Evolutionary conservation across 768 basidiomycete species (phyloP).

Genomic region (Sporobolomyces pararoseus): DNA sequence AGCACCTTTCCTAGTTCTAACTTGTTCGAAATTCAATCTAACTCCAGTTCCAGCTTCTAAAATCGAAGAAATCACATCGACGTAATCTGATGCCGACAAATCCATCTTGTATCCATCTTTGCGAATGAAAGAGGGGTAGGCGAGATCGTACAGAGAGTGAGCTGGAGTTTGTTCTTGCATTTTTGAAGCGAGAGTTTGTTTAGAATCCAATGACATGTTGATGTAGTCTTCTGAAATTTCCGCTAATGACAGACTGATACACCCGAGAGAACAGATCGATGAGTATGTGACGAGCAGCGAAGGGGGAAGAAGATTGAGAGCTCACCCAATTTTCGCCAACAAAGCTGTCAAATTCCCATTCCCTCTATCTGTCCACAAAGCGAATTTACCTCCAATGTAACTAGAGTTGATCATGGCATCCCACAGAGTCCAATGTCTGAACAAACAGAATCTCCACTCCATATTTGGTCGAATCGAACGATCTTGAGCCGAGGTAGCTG

Average conservation of each 20-base stretch:
- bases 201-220: conserved; percentile 96
- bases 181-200: conserved; percentile 70
- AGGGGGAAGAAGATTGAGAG: not conserved
- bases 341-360: conserved; percentile 82
- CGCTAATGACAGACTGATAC: conserved; percentile 79
- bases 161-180: conserved; percentile 87
- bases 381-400: conserved; percentile 89
- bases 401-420: conserved; percentile 97
- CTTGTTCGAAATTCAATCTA: conserved; percentile 81
- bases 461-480: conserved; percentile 73
- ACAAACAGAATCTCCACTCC: conserved; percentile 88
- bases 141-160: conserved; percentile 86
- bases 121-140: conserved; percentile 88
- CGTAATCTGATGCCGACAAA: conserved; percentile 87
- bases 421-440: conserved; percentile 96
- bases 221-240: conserved; percentile 91
- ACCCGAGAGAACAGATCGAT: not conserved
- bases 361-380: conserved; percentile 93
- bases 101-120: conserved; percentile 84
- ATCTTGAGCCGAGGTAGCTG: conserved; percentile 59
- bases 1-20: conserved; percentile 76
- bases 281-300: conserved; percentile 14
- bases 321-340: conserved; percentile 95
- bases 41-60: conserved; percentile 87
- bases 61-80: conserved; percentile 80